Conservation (phyloP, 2,329 filamentous ascomycete genomes). For the Colletotrichum abscissum region DNA sequence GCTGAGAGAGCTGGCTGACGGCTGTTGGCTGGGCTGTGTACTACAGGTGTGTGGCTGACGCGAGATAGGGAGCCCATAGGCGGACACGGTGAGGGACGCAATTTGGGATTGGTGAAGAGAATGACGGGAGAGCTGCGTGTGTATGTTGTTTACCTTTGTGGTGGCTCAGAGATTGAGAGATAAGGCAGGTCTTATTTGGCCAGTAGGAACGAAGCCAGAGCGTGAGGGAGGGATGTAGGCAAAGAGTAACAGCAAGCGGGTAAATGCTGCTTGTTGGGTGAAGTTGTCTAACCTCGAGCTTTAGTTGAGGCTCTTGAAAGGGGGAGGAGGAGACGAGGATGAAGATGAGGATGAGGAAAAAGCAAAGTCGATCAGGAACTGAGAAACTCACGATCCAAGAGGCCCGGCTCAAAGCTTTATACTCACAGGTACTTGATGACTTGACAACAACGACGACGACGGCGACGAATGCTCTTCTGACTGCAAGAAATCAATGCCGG, state of each 20-base stretch:
- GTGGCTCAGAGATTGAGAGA: neutral
- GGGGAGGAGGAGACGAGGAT: neutral
- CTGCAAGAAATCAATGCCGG: conserved; percentile 7
- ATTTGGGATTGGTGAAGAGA: neutral
- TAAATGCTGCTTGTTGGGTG: neutral
- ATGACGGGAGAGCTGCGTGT: neutral
- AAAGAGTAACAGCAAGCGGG: neutral
- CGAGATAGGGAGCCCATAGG: neutral
- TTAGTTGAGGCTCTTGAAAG: conserved; percentile 2
- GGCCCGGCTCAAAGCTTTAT: conserved; percentile 22
- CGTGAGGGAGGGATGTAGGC: neutral
- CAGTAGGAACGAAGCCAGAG: conserved; percentile 9
- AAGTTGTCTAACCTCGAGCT: neutral
- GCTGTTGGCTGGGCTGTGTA: neutral
- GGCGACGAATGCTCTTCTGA: neutral
- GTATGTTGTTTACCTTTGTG: neutral
- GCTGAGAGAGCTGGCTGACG: neutral
- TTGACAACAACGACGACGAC: neutral
- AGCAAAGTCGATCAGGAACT: conserved; percentile 20
- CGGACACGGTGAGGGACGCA: neutral
- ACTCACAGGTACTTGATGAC: conserved; percentile 1
- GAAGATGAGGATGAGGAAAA: conserved; percentile 5
- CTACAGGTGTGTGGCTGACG: neutral
- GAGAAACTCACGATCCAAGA: conserved; percentile 25
- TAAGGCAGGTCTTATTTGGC: neutral